Evolutionary conservation across 1,284 basidiomycete species (phyloP), one percentile per base, ranked within the genome.

Genomic region (Microstroma glucosiphilum): DNA sequence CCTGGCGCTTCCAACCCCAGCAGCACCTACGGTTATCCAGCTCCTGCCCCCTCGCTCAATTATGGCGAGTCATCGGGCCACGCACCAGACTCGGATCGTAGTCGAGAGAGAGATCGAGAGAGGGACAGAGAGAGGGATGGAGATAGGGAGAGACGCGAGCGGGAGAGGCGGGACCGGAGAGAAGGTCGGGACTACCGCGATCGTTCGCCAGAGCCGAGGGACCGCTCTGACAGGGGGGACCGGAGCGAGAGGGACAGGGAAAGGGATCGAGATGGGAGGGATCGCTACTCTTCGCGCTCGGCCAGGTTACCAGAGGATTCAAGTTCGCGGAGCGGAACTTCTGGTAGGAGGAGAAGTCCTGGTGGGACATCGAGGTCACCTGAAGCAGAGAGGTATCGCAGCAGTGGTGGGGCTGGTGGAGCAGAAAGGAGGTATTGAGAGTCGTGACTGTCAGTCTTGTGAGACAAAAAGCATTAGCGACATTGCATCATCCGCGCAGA

Each of bases 121-220:
- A 60, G 70, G 12, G 68, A 69, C 46, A 61, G 63, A 17, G 70
- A 69, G 25, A 64, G 68, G 51, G 68, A 68, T 37, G 48, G 65
- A 13, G 66, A 60, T 23, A 64, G 68, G 54, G 68, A 68, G 37
- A 46, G 65, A 11, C 60, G 70, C 25, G 66, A 72, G 59, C 58
- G 66, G 3, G 68, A 69, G 42, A 66, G 68, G 40, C 65, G 64
- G 43, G 67, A 71, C 57, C 63, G 60, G 51, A 17, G 51, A 13
- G 51, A 54, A 25, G 51, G 51, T 6, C 2, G 51, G 21, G 51
- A 54, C 51, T 21, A 23, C 15, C 19, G 51, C 8, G 51, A 54
- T 48, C 30, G 30, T 37, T 37, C 30, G 30, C 30, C 30, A 37
- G 30, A 37, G 30, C 30, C 30, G 30, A 37, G 30, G 30, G 30